Base-by-base conservation (phyloP, 2,329 filamentous ascomycete genomes). In the Plenodomus tracheiphilus region DNA sequence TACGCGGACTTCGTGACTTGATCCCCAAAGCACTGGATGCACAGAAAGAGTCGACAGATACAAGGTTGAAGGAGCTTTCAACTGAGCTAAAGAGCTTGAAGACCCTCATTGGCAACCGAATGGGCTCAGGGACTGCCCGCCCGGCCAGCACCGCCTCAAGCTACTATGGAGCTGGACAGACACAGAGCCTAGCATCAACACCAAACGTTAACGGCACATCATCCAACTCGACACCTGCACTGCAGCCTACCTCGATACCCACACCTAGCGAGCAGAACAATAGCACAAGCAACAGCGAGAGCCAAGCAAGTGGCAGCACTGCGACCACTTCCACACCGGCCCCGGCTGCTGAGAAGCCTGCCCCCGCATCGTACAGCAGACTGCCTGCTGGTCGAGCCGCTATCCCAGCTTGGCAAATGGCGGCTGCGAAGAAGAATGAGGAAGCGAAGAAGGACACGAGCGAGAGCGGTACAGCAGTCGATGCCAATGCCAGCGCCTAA, bases 41-140 rank as follows among this genome's bases (percentile, higher is more conserved):
- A 44, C 91, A 97, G 68, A 93, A 93, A 74, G 89, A 93, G 53
- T 81, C 85, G 45, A 90, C 89, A 20, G 92, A 97, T 68, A 82
- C 79, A 58, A 82, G 91, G 41, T 77, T 99, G 49, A 88, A 86
- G 72, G 94, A 97, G 63, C 83, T 99, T 58, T 89, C 89, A 59
- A 83, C 81, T 6, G 94, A 99, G 74, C 80, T 99, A 63, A 91
- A 89, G 78, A 97, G 92, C 70, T 77, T 99, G 64, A 97, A 97
- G 81, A 89, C 89, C 2, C 79, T 99, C 44, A 84, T 99, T 42
- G 79, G 79, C 28, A 87, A 85, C 70, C 76, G 85, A 37, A 79
- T 87, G 65, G 66, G 70, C 21, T 55, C 69, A 10, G 66, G 61
- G 8, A 53, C 68, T 15, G 56, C 64, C 1, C 59, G 65, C 7